Base-by-base conservation (phyloP, 1,139 yeast genomes). In the Yarrowia galli region DNA sequence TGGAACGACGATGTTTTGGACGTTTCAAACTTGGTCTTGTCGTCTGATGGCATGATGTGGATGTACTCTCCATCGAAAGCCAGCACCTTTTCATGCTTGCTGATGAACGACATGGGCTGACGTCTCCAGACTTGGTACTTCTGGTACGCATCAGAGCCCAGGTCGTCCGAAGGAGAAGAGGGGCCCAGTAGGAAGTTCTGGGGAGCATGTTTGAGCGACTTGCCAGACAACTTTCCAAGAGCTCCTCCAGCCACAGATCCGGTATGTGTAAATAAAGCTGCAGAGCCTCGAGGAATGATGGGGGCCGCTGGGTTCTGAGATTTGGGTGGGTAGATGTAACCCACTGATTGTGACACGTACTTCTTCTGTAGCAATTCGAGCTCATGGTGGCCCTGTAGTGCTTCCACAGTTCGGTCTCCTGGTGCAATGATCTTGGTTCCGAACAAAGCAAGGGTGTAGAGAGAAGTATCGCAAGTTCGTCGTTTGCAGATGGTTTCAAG, bases 61-160 rank as follows among this genome's bases (percentile, higher is more conserved):
- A 95, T 87, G 75, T 92, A 93, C 74, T 92, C 97, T 22, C 98
- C 98, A 77, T 95, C 98, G 54, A 95, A 85, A 1, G 96, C 93
- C 64, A 95, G 80, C 1, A 92, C 86, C 72, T 96, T 86, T 72
- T 93, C 97, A 70, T 92, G 91, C 67, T 92, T 85, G 69, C 88
- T 87, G 71, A 90, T 86, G 73, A 95, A 89, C 0, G 96, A 88
- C 82, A 93, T 87, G 65, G 88, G 92, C 74, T 92, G 95, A 70
- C 96, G 86, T 72, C 98, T 84, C 91, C 92, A 91, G 0, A 95
- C 97, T 51, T 86, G 89, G 86, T 93, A 86, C 71, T 83, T 85
- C 71, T 83, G 78, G 70, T 80, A 79, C 9, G 81, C 79, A 13
- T 76, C 71, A 61, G 67, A 51, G 20, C 54, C 56, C 1, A 61